These are phyloP conservation scores for Coleophoma cylindrospora DNA, from an alignment of 2,329 filamentous ascomycete species.

Conservation along the genomic window DNA sequence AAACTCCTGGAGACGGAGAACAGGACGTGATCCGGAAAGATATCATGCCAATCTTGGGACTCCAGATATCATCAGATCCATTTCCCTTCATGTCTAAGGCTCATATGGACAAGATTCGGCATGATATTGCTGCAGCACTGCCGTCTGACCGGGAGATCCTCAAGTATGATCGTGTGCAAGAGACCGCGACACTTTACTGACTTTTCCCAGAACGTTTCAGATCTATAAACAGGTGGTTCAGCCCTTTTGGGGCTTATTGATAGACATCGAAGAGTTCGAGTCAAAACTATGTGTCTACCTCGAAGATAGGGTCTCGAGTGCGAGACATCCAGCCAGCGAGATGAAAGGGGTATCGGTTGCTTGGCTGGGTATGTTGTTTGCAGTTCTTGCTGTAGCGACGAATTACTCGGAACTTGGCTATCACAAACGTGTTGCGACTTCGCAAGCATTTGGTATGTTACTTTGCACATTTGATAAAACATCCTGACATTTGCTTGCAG, in stretches of 20 bases:
- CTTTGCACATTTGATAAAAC: background rate
- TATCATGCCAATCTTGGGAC: slow-evolving; percentile 60
- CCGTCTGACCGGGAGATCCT: slow-evolving; percentile 62
- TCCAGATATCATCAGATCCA: slow-evolving; percentile 57
- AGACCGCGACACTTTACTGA: background rate
- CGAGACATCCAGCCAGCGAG: slow-evolving; percentile 22
- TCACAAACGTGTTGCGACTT: slow-evolving; percentile 27
- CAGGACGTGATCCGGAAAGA: slow-evolving; percentile 49
- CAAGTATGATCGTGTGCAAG: slow-evolving; percentile 42
- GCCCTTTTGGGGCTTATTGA: slow-evolving; percentile 63
- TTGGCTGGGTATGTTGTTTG: slow-evolving; percentile 62
- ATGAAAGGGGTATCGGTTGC: slow-evolving; percentile 47
- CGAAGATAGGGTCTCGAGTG: slow-evolving; percentile 50
- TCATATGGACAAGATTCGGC: slow-evolving; percentile 54
- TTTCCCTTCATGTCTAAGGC: slow-evolving; percentile 63
- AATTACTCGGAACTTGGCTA: slow-evolving; percentile 64
- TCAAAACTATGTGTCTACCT: slow-evolving; percentile 60
- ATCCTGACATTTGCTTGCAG: slow-evolving; percentile 6
- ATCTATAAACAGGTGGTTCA: slow-evolving; percentile 65
- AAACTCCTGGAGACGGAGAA: slow-evolving; percentile 44
- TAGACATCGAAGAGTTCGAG: slow-evolving; percentile 62
- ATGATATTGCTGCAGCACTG: slow-evolving; percentile 56
- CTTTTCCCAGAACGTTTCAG: slow-evolving; percentile 47
- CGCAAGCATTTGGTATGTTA: slow-evolving; percentile 41
- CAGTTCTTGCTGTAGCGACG: slow-evolving; percentile 59